A percentile compares a stretch with the other conserved stretches of the same genome.
Evolutionary conservation across 1,284 basidiomycete species (phyloP).

Genomic region (Sanghuangporus baumii): DNA sequence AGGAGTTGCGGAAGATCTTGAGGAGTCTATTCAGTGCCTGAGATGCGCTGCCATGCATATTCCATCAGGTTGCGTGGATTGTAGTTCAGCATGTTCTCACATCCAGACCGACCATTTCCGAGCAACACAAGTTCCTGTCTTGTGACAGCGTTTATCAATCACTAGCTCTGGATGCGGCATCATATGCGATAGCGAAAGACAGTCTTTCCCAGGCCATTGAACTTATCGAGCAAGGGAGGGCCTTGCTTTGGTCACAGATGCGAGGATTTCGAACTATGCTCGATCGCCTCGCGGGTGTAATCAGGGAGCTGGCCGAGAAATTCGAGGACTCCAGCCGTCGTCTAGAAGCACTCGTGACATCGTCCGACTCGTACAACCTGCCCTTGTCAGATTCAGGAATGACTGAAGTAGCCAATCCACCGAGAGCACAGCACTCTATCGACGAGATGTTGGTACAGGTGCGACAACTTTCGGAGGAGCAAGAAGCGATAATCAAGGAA

Average conservation of each 20-base stretch:
- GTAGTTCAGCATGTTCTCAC: neutral
- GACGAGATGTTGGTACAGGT: neutral
- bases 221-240: slow-evolving; percentile 2
- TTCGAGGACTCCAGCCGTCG: neutral
- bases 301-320: neutral
- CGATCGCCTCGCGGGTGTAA: neutral
- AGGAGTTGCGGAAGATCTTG: neutral
- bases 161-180: neutral
- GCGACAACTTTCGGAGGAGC: neutral
- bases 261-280: neutral
- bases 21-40: neutral
- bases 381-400: neutral
- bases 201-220: neutral
- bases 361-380: no score
- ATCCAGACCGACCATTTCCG: neutral
- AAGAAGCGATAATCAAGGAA: neutral
- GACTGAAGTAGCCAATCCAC: no score
- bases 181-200: neutral
- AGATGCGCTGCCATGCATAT: neutral
- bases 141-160: no score
- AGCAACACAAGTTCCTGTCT: no score
- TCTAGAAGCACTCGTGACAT: neutral
- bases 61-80: neutral
- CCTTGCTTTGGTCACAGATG: slow-evolving; percentile 2
- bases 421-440: neutral